A percentile compares a stretch with the other conserved stretches of the same genome.
phyloP scores from a whole-genome alignment of 2,329 filamentous ascomycete species.

The Diaporthe ilicicola region DNA sequence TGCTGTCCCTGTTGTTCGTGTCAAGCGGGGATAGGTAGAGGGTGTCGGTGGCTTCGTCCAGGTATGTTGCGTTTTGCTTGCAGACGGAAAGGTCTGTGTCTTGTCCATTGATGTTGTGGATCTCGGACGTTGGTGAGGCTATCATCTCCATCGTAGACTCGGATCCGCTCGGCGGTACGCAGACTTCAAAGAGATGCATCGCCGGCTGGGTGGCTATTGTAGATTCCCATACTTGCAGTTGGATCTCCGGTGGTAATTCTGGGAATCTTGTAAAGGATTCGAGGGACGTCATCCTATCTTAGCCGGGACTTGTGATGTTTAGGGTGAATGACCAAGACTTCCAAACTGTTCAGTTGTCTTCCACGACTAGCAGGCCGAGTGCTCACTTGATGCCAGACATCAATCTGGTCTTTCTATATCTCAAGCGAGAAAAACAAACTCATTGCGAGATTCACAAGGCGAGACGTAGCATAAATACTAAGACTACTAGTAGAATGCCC shows the following conservation, averaged over 20 bases:
- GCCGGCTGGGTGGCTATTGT: slow-evolving; percentile 33
- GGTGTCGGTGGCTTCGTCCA: slow-evolving; percentile 17
- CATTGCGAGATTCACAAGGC: background rate
- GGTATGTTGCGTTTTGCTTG: background rate
- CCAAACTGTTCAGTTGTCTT: background rate
- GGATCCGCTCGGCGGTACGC: slow-evolving; percentile 23
- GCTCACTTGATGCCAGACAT: background rate
- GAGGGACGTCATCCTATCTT: background rate
- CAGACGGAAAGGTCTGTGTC: background rate
- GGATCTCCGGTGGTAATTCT: slow-evolving; percentile 37
- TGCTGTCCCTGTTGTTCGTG: background rate
- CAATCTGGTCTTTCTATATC: no score
- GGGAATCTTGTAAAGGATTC: slow-evolving; percentile 34
- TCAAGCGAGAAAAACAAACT: no score
- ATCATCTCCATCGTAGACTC: background rate
- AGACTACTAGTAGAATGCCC: background rate
- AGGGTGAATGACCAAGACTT: background rate
- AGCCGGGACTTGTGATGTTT: background rate
- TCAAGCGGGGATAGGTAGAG: slow-evolving; percentile 24
- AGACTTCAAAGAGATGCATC: slow-evolving; percentile 38
- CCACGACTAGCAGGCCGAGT: background rate
- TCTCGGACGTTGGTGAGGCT: background rate
- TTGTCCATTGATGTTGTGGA: background rate
- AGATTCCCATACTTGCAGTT: slow-evolving; percentile 37
- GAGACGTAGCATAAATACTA: background rate